Evolutionary conservation across 345 rosid genomes (phyloP).

Genomic region (Eucalyptus fibrosa): DNA sequence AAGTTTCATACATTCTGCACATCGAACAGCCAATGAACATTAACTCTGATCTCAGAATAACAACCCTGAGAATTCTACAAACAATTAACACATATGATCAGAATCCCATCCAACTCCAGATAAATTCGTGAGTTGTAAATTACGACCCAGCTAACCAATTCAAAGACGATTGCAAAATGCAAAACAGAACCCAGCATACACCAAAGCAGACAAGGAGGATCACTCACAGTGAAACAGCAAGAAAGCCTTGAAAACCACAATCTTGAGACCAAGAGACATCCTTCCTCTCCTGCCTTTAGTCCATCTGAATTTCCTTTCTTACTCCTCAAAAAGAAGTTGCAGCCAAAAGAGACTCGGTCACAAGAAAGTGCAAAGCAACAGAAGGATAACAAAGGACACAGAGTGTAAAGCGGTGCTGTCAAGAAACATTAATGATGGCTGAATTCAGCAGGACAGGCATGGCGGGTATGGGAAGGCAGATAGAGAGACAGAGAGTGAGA

Average conservation of each 20-base stretch:
- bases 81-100: background rate
- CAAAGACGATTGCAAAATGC: background rate
- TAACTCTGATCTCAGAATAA: background rate
- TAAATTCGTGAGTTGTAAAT: background rate
- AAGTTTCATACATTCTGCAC: background rate
- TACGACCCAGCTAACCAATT: background rate
- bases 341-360: background rate
- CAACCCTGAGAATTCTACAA: background rate
- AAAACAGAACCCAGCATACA: background rate
- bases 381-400: background rate
- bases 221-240: background rate
- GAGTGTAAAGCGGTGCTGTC: background rate
- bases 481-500: background rate
- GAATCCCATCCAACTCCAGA: background rate
- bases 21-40: background rate
- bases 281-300: background rate
- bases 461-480: background rate
- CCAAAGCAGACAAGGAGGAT: background rate
- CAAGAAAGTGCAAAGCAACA: background rate
- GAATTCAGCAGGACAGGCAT: background rate
- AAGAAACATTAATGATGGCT: background rate
- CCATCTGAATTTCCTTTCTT: background rate
- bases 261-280: background rate
- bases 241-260: background rate
- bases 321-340: background rate